phyloP scores from a whole-genome alignment of 208 protist species.

The Dictyostelium gargantuum region DNA sequence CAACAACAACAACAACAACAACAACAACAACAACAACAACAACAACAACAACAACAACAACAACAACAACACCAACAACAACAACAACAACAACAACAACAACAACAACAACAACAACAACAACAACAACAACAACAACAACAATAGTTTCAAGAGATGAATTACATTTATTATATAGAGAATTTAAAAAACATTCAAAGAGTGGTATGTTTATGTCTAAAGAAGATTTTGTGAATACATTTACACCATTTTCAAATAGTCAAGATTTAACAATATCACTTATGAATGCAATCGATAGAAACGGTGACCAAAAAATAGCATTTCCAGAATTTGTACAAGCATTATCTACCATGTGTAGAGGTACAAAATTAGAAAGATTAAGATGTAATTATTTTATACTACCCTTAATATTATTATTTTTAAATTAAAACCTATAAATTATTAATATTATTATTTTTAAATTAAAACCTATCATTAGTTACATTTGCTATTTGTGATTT shows the following conservation, averaged over 20 bases:
- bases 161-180: constrained; percentile 25
- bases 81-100: background rate
- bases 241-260: background rate
- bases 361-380: background rate
- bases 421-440: background rate
- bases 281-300: constrained; percentile 47
- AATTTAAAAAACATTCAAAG: constrained; percentile 23
- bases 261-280: background rate
- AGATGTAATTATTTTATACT: constrained; percentile 5
- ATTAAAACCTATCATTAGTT: background rate
- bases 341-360: constrained; percentile 37
- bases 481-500: constrained; percentile 57
- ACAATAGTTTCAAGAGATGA: constrained; percentile 38
- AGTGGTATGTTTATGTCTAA: background rate
- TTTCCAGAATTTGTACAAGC: constrained; percentile 46
- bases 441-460: background rate
- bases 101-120: background rate
- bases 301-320: constrained; percentile 23
- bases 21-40: background rate
- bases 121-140: background rate
- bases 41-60: background rate
- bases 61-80: background rate
- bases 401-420: background rate
- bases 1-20: background rate
- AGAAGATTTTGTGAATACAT: background rate